Conservation (phyloP, 192 early-diverging fungal genomes). For the Cetraspora pellucida region DNA sequence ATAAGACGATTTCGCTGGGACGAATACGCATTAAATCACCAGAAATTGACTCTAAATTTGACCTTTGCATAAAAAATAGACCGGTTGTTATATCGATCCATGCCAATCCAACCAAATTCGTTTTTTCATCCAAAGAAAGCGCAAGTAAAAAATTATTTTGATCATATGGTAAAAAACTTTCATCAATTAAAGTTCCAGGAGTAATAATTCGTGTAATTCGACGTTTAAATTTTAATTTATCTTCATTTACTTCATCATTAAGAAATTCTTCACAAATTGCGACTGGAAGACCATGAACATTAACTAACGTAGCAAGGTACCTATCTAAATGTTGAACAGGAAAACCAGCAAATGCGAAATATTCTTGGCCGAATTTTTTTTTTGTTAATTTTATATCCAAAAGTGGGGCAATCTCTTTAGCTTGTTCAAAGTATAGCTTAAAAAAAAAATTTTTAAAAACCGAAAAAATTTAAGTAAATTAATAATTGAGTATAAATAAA, state of each 20-base stretch:
- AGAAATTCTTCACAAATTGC: conserved; percentile 73
- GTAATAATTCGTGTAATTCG: conserved; percentile 80
- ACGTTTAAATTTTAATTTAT: conserved; percentile 57
- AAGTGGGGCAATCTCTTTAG: conserved; percentile 62
- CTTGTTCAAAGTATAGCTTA: conserved; percentile 74
- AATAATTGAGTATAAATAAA: background rate
- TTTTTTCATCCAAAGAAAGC: conserved; percentile 46
- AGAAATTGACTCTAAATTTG: conserved; percentile 49
- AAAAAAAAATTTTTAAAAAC: background rate
- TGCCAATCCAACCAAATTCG: conserved; percentile 63
- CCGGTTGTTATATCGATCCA: conserved; percentile 94
- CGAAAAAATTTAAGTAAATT: background rate
- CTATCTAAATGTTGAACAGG: conserved; percentile 63
- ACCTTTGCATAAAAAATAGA: conserved; percentile 74
- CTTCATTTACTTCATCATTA: conserved; percentile 42
- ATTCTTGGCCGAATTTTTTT: conserved; percentile 60
- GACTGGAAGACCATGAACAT: conserved; percentile 57
- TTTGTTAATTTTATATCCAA: conserved; percentile 71
- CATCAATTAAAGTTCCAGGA: conserved; percentile 84
- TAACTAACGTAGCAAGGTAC: conserved; percentile 69
- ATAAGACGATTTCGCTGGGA: conserved; percentile 80
- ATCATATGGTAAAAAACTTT: conserved; percentile 61
- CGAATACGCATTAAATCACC: conserved; percentile 81
- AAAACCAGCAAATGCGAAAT: conserved; percentile 72
- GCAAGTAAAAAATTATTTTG: conserved; percentile 80